Evolutionary conservation across 208 protist species (phyloP), one percentile per base, ranked within the genome.

Genomic region (Crithidia brevicula): DNA sequence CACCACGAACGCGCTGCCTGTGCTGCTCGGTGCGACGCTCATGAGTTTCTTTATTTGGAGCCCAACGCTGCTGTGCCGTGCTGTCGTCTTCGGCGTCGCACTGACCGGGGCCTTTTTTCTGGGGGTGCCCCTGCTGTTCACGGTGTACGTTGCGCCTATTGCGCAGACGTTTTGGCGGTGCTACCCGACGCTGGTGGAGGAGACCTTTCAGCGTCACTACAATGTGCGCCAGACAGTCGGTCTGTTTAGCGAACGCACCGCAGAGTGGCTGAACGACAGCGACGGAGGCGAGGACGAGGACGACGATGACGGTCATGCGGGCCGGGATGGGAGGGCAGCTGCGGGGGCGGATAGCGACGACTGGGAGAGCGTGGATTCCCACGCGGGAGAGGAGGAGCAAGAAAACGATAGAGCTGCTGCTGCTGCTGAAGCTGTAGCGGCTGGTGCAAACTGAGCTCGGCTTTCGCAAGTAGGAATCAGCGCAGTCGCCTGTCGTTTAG

Each of bases 21-120:
- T 77, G 18, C 43, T 78, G 23, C 22, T 85, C 23, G 66, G 82
- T 15, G 42, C 70, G 18, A 51, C 72, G 18, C 81, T 79, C n/a
- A 59, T 86, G n/a, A 54, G 76, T 10, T 74, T 94, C 11, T 84
- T 90, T 33, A 74, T 84, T 43, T 77, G 77, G 38, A 67, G 63
- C 28, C 59, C 79, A 11, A 43, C 64, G 20, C 28, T 74, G 25
- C 51, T 81, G 22, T 51, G 18, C 6, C 34, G 53, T 11, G 42
- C 67, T 0, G 30, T 65, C 6, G 3, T 78, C 3, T 58, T 60
- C 31, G 50, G 67, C 27, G 28, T 56, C 5, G 54, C 33, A n/a
- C 30, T 71, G 20, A 50, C 51, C 40, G 20, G 69, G 1, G 25
- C 25, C n/a, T 9, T 74, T 15, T 1, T 59, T 15, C 66, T 78